Evolutionary conservation across 2,329 filamentous ascomycete species (phyloP), one percentile per base, ranked within the genome.

Genomic region (Diaporthe batatas): DNA sequence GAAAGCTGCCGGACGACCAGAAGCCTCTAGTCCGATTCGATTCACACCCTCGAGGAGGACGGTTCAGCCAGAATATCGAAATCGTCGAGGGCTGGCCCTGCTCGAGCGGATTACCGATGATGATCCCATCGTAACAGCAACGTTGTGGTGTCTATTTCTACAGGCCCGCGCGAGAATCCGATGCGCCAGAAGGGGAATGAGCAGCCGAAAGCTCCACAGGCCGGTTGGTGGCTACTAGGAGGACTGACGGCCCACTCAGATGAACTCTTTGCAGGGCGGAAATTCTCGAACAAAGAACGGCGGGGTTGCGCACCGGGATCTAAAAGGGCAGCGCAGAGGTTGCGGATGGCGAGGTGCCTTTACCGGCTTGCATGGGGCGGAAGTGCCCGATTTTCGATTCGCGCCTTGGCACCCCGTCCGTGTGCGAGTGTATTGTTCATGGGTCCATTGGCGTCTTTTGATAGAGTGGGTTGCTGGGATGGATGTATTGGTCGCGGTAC

Each of bases 401-500:
- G 68, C 58, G 53, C 23, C 23, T 54, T 62, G 58, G 54, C 68
- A 25, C 32, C 49, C 36, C 21, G 57, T 47, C 47, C 23, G 42
- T 44, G 47, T 62, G 39, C 57, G 55, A 42, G 21, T 68, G 42
- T 65, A 36, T 53, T 62, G 55, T 64, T 70, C 64, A 51, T 51
- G 62, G 70, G 49, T 73, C 44, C 23, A 68, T 70, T 34, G 65
- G 73, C 71, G 70, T 73, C 59, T 54, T 54, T 54, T 70, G 53
- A 67, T 74, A 74, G 70, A 74, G 51, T 67, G 47, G 55, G 55
- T 53, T 54, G 59, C 10, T 51, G n/a, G 72, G 47, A 39, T n/a
- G 68, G 58, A 44, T 59, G 70, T 68, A 42, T 70, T 69, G 57
- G 57, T 72, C 58, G 69, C 65, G 72, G 68, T 55, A 72, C 70